A percentile compares a stretch with the other conserved stretches of the same genome.
Conservation (phyloP, 2,329 filamentous ascomycete genomes). For the Xylariales sp. region DNA sequence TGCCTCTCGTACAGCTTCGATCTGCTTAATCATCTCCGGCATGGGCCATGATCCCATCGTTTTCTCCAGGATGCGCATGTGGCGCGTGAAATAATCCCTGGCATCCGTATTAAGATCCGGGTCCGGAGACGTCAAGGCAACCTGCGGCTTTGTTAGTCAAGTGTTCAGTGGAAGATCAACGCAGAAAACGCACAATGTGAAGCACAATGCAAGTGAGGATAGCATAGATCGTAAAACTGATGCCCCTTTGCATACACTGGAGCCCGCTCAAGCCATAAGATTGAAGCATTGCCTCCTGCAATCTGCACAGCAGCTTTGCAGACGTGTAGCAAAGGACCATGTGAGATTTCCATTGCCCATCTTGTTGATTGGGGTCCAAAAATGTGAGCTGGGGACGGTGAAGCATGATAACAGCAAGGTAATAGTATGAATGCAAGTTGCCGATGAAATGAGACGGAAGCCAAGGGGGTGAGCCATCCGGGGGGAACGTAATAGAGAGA, state of each 20-base stretch:
- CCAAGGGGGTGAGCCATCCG: constrained; percentile 77
- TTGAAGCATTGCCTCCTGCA: constrained; percentile 79
- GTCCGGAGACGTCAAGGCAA: constrained; percentile 90
- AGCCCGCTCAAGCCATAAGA: constrained; percentile 75
- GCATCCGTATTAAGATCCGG: constrained; percentile 82
- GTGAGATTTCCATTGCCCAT: constrained; percentile 80
- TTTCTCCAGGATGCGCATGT: constrained; percentile 89
- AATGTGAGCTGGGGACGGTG: constrained; percentile 81
- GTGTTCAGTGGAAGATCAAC: not conserved
- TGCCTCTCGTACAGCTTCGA: constrained; percentile 82
- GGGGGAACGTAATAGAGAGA: constrained; percentile 70
- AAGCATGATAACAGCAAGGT: constrained; percentile 79
- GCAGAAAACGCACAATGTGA: constrained; percentile 67
- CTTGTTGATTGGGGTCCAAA: constrained; percentile 64
- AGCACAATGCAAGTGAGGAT: constrained; percentile 89
- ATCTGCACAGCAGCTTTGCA: constrained; percentile 77
- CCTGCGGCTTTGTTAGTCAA: constrained; percentile 43
- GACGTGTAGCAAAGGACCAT: constrained; percentile 83
- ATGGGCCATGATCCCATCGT: constrained; percentile 82
- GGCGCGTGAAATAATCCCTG: constrained; percentile 82
- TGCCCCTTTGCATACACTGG: constrained; percentile 87
- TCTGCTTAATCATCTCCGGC: constrained; percentile 84
- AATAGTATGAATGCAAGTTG: constrained; percentile 86
- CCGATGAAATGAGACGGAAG: constrained; percentile 82
- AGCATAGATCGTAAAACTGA: constrained; percentile 93